Conservation (phyloP, 2,329 filamentous ascomycete species). For the Drechslerella stenobrocha region DNA sequence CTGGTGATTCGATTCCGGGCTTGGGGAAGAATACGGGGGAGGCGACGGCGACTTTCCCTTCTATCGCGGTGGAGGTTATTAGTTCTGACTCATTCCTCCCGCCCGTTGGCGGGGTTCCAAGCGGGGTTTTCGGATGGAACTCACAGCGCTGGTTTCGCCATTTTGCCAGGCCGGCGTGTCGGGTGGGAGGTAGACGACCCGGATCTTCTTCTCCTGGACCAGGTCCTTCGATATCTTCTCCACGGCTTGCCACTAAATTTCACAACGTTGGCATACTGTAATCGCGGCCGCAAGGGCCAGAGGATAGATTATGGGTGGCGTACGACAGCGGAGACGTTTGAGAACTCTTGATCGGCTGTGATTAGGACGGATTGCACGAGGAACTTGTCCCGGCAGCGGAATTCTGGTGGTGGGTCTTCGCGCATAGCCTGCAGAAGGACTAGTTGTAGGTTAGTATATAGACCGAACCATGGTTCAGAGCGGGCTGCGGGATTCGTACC, state of each 20-base stretch:
- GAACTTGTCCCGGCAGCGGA: constrained; percentile 96
- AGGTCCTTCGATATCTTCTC: constrained; percentile 73
- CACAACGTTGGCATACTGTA: constrained; percentile 18
- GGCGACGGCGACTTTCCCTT: constrained; percentile 47
- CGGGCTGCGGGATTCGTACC: constrained; percentile 63
- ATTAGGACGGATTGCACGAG: constrained; percentile 89
- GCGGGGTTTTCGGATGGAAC: constrained; percentile 11
- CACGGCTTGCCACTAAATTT: constrained; percentile 70
- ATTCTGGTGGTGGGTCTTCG: constrained; percentile 80
- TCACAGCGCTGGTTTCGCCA: constrained; percentile 49
- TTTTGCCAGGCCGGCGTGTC: constrained; percentile 54
- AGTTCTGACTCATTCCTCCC: background rate
- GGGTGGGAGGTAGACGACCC: constrained; percentile 78
- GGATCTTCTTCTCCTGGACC: constrained; percentile 93
- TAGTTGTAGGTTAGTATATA: constrained; percentile 20
- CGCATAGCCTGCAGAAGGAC: constrained; percentile 98
- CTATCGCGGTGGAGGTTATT: constrained; percentile 3
- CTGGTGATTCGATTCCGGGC: constrained; percentile 47
- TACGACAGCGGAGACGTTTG: constrained; percentile 79
- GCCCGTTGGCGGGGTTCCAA: constrained; percentile 18
- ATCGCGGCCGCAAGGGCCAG: background rate
- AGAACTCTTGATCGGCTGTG: constrained; percentile 78
- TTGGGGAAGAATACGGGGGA: constrained; percentile 51
- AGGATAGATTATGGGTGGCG: constrained; percentile 51
- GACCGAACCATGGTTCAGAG: background rate